Base-by-base conservation (phyloP, 768 basidiomycete genomes). In the Russula dissimulans region DNA sequence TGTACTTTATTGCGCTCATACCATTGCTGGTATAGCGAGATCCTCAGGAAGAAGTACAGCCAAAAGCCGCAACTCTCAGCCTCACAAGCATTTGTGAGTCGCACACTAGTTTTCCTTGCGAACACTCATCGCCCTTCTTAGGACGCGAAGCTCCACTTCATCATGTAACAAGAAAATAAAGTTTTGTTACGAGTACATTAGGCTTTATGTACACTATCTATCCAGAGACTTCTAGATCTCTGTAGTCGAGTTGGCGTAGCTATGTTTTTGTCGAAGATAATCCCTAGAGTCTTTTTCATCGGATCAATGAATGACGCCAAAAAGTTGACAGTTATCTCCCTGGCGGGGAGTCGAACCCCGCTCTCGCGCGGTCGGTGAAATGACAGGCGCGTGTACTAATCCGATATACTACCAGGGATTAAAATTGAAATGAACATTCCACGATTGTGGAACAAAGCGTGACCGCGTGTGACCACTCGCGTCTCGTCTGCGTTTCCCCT, bases 11-110 rank as follows among this genome's bases (percentile, higher is more conserved):
- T 31, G 5, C 9, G 14, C 18, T 51, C 36, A 44, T 12, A 11
- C 18, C 48, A 5, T 15, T 11, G n/a, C 26, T 52, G 12, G 39
- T 29, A 53, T 60, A 83, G 82, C 49, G 71, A 72, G 22, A 81
- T 88, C 60, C 69, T 89, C 29, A 73, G 78, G 52, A 79, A 80
- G 22, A 75, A 80, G 60, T 90, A 79, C 68, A 81, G 78, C 65
- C 87, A 90, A 76, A 85, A 79, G 62, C 84, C 86, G 4, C 88
- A 89, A 69, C 68, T 90, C 12, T 85, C 85, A 7, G 86, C 84
- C 62, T 87, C 87, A 8, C 87, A 89, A 66, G 79, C 74, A 14
- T 84, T 89, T 54, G 87, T 80, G 51, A 64, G 76, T 71, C 42
- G 41, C 38, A 32, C 8, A 29, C 45, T 51, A 11, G 11, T 41